phyloP scores from a whole-genome alignment of 164 flowering plant species.

The Saururus chinensis region DNA sequence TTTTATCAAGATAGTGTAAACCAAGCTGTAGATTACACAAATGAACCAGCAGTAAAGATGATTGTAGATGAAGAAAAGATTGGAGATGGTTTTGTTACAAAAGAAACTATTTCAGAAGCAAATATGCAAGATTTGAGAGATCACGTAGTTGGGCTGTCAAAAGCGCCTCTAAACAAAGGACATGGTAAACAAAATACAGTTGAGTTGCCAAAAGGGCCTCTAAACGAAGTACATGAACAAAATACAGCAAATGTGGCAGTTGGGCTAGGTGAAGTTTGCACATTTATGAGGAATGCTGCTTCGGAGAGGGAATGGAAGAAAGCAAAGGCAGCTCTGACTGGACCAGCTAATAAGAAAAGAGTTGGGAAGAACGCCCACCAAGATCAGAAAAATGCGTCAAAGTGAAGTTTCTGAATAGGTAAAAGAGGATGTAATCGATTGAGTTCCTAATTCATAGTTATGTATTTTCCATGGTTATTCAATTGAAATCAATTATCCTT shows the following conservation, averaged over 20 bases:
- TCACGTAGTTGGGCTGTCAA: too few relatives aligned
- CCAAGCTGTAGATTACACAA: constrained; percentile 6
- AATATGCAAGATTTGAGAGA: too few relatives aligned
- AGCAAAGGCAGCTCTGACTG: constrained; percentile 44
- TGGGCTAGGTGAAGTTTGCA: constrained; percentile 32
- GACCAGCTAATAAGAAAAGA: constrained; percentile 32
- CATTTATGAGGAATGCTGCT: constrained; percentile 56
- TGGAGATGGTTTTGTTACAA: neutral
- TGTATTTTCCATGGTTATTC: too few relatives aligned
- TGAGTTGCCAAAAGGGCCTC: too few relatives aligned
- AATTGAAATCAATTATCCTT: too few relatives aligned
- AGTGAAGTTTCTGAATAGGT: neutral
- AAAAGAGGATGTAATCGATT: neutral
- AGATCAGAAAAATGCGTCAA: neutral
- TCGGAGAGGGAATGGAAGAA: constrained; percentile 65
- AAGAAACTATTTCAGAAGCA: neutral
- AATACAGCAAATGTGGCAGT: constrained; percentile 4
- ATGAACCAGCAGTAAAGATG: neutral
- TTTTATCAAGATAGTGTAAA: constrained; percentile 6
- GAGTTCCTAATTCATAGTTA: neutral
- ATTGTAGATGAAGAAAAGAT: constrained; percentile 5
- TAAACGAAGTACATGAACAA: neutral
- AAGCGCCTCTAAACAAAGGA: too few relatives aligned
- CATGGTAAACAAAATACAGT: too few relatives aligned
- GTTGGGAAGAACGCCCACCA: neutral